Evolutionary conservation across 768 basidiomycete genomes (phyloP).

Genomic region (Mycena leptocephala): DNA sequence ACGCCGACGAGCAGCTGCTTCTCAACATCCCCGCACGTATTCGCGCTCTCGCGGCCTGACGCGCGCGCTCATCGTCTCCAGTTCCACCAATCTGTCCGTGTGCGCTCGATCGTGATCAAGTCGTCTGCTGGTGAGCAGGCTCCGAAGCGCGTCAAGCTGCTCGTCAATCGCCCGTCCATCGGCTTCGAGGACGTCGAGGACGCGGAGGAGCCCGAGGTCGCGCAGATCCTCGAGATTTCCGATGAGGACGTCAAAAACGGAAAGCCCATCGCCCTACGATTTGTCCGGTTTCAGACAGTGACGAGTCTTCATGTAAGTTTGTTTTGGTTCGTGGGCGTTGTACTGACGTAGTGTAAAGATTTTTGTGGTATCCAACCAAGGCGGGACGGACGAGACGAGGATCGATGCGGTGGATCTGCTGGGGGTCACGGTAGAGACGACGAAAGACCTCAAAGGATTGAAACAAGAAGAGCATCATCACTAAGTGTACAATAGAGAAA

Average conservation of each 20-base stretch:
- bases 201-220: constrained; percentile 62
- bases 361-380: constrained; percentile 80
- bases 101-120: constrained; percentile 73
- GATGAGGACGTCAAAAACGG: constrained; percentile 65
- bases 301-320: constrained; percentile 73
- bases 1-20: constrained; percentile 83
- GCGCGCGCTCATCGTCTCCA: constrained; percentile 42
- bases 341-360: constrained; percentile 58
- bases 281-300: constrained; percentile 81
- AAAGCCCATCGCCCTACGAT: constrained; percentile 68
- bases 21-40: constrained; percentile 76
- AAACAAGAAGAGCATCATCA: constrained; percentile 46
- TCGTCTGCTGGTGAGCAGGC: constrained; percentile 59
- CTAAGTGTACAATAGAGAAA: constrained; percentile 32
- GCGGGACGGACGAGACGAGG: constrained; percentile 73
- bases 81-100: constrained; percentile 81
- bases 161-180: constrained; percentile 72
- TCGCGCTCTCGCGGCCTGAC: neutral
- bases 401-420: constrained; percentile 80
- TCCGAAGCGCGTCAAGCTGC: constrained; percentile 75
- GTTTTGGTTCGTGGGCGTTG: neutral
- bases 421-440: constrained; percentile 67
- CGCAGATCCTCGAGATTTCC: constrained; percentile 71
- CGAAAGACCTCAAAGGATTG: constrained; percentile 53
- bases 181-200: constrained; percentile 78